Conservation (phyloP, 164 flowering plant genomes). For the Piper longum region DNA sequence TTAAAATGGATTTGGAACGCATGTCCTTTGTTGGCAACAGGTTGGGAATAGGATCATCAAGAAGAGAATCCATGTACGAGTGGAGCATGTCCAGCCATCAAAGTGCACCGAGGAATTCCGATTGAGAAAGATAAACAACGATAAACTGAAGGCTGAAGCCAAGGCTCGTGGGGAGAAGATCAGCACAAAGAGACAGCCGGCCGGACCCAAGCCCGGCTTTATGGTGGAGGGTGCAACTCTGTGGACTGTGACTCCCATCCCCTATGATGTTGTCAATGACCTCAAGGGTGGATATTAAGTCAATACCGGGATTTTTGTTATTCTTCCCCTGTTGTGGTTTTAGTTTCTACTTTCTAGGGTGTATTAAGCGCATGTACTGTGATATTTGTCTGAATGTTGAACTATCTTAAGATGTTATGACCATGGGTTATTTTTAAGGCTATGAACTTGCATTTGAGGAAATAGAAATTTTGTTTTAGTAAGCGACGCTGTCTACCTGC, state of each 20-base stretch:
- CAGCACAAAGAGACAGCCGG: slow-evolving; percentile 72
- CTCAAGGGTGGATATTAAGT: slow-evolving; percentile 62
- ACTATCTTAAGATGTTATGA: too few species aligned
- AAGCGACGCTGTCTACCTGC: too few species aligned
- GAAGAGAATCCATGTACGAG: slow-evolving; percentile 74
- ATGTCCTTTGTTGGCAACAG: slow-evolving; percentile 9
- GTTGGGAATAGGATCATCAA: slow-evolving; percentile 52
- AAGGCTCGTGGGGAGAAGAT: slow-evolving; percentile 57
- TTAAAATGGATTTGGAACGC: too few species aligned
- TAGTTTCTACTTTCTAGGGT: too few species aligned
- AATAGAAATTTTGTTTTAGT: too few species aligned
- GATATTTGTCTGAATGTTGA: too few species aligned
- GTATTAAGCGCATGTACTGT: too few species aligned
- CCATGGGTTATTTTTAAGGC: too few species aligned
- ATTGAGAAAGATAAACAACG: slow-evolving; percentile 41
- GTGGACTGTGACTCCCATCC: slow-evolving; percentile 78
- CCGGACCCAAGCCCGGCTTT: slow-evolving; percentile 77
- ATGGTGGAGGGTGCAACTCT: slow-evolving; percentile 70
- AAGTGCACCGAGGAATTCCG: slow-evolving; percentile 56
- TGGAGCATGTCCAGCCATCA: slow-evolving; percentile 69
- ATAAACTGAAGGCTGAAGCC: slow-evolving; percentile 54
- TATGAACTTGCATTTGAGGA: too few species aligned
- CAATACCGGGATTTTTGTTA: too few species aligned
- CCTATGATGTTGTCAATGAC: slow-evolving; percentile 73
- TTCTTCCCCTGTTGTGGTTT: too few species aligned